phyloP scores from a whole-genome alignment of 225 moss, liverwort and hornwort species.

The Polytrichum commune region DNA sequence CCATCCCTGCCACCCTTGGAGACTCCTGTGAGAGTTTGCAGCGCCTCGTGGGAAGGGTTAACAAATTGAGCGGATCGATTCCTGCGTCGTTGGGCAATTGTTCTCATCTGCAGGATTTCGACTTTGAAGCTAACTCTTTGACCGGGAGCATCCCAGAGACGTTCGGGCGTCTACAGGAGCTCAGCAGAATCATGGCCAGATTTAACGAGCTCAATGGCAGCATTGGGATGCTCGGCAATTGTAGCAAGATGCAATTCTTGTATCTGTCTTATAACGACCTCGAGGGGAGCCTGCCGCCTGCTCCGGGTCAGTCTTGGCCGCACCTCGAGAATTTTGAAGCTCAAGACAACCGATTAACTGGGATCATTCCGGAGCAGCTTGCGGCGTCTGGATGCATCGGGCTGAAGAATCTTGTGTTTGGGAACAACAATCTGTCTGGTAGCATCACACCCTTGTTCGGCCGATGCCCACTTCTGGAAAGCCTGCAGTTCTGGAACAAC shows the following conservation, averaged over 20 bases:
- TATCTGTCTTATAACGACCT: conserved; percentile 23
- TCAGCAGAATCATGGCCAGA: conserved; percentile 12
- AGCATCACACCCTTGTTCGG: conserved; percentile 13
- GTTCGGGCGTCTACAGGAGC: conserved; percentile 21
- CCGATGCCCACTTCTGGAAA: conserved; percentile 23
- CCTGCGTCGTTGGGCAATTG: conserved; percentile 20
- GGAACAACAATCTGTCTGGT: conserved; percentile 16
- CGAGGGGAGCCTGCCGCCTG: conserved; percentile 26
- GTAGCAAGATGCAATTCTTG: conserved; percentile 20
- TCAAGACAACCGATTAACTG: conserved; percentile 15
- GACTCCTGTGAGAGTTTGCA: conserved; percentile 14
- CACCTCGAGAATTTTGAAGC: conserved; percentile 27
- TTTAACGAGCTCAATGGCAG: conserved; percentile 19
- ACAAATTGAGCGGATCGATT: conserved; percentile 5
- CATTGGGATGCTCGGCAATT: conserved; percentile 29
- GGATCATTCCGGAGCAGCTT: conserved; percentile 17
- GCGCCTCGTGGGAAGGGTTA: no score
- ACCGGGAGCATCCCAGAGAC: conserved; percentile 18
- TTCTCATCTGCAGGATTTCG: conserved; percentile 8
- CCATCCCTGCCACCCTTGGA: conserved; percentile 15
- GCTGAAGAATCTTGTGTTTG: conserved; percentile 35
- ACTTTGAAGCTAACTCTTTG: conserved; percentile 22
- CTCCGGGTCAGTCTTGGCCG: conserved; percentile 20
- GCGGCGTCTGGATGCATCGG: conserved; percentile 11
- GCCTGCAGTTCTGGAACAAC: conserved; percentile 32